phyloP scores from a whole-genome alignment of 441 rosid species.

The Croton setiger region DNA sequence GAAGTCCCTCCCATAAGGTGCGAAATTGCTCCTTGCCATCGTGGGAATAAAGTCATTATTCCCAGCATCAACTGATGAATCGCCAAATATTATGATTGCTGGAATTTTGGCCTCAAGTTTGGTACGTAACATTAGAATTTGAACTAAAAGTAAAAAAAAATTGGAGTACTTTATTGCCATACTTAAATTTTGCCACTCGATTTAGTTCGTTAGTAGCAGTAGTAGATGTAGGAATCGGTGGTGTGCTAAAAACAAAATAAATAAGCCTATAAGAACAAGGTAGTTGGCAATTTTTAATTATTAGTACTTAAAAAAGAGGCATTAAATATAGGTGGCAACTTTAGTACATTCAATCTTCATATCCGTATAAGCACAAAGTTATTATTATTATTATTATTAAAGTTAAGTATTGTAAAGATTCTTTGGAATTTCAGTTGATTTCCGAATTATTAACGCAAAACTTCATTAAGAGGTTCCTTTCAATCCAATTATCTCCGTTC shows the following conservation, averaged over 20 bases:
- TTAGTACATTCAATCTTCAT: no score
- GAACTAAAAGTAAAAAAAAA: conserved; percentile 14
- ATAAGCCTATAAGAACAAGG: not conserved
- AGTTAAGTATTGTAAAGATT: no score
- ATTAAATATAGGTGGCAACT: no score
- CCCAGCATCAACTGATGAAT: conserved; percentile 68
- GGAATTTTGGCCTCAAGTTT: conserved; percentile 33
- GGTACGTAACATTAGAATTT: conserved; percentile 6
- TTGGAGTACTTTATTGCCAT: conserved; percentile 11
- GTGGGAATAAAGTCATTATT: conserved; percentile 52
- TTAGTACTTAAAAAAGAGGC: no score
- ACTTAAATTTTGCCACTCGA: not conserved
- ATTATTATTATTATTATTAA: no score
- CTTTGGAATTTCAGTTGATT: no score
- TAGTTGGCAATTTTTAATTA: no score
- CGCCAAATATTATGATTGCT: conserved; percentile 62
- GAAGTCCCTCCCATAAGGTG: conserved; percentile 68
- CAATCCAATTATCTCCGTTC: no score
- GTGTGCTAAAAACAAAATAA: conserved; percentile 10
- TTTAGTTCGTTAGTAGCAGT: not conserved
- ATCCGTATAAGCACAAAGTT: no score
- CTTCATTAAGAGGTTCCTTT: no score
- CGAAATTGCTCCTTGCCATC: conserved; percentile 55
- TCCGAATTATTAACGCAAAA: no score
- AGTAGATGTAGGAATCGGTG: not conserved